Evolutionary conservation across 805 yeast genomes (phyloP).

Genomic region (Starmerella riodocensis): DNA sequence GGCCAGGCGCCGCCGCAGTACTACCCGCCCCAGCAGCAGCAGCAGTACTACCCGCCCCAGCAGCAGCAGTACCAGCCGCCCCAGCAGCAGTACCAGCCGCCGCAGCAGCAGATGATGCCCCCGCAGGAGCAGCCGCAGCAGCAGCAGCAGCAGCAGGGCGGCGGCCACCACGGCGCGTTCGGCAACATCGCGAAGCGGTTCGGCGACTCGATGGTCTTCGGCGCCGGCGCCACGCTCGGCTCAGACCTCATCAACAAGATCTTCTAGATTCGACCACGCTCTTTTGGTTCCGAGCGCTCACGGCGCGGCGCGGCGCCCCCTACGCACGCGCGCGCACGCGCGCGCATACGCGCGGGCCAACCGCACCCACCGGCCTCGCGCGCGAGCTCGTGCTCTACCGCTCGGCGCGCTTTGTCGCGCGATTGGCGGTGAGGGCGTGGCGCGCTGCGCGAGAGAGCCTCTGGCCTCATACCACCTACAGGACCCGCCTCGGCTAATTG

Average conservation of each 20-base stretch:
- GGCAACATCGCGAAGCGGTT: slow-evolving; percentile 51
- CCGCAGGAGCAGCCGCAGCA: slow-evolving; percentile 19
- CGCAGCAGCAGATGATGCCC: slow-evolving; percentile 20
- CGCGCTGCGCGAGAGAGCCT: too few relatives aligned
- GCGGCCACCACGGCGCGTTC: slow-evolving; percentile 21
- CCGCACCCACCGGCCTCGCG: too few relatives aligned
- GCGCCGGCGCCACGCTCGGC: slow-evolving; percentile 94
- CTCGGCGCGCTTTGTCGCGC: too few relatives aligned
- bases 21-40: slow-evolving; percentile 16
- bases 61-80: slow-evolving; percentile 16
- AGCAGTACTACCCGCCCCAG: slow-evolving; percentile 15
- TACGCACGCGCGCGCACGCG: too few relatives aligned
- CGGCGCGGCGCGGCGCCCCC: too few relatives aligned
- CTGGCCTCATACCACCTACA: too few relatives aligned
- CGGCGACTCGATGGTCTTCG: slow-evolving; percentile 87
- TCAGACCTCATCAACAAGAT: slow-evolving; percentile 51
- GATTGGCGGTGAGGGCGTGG: too few relatives aligned
- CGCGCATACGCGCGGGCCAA: too few relatives aligned
- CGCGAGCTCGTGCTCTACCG: too few relatives aligned
- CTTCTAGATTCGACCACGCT: too few relatives aligned
- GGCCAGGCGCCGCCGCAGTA: slow-evolving; percentile 14
- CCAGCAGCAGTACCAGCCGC: slow-evolving; percentile 15
- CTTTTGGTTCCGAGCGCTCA: too few relatives aligned
- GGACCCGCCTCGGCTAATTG: too few relatives aligned
- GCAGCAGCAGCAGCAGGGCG: slow-evolving; percentile 18